Base-by-base conservation (phyloP, 768 basidiomycete genomes). In the Podaxis pistillaris region DNA sequence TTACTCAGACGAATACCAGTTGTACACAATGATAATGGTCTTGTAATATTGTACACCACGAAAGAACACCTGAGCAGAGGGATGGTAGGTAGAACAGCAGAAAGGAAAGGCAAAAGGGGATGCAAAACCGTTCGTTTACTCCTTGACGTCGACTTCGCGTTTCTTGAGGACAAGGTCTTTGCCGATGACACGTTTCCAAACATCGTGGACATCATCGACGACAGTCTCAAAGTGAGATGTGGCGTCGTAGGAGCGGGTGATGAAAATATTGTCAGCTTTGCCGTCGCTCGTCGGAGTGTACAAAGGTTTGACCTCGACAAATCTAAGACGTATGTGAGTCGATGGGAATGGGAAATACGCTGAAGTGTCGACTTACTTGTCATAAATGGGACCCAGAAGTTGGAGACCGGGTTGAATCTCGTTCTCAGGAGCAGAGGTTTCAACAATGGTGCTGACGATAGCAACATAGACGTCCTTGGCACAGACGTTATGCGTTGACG, bases 181-280 rank as follows among this genome's bases (percentile, higher is more conserved):
- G 55, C 91, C 94, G 2, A 83, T 81, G 58, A 96, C 87, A 59
- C 96, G 83, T 80, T 90, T 88, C 94, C 94, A 99, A 46, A 98
- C 93, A 75, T 98, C 92, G 64, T 91, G 89, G 40, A 99, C 97
- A 64, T 99, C 96, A 56, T 98, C 94, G 26, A 96, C 94, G 52
- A 98, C 96, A 28, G 94, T 97, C 82, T 99, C 97, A 74, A 99
- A 98, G 79, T 99, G 97, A 30, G 93, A 95, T 11, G 97, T 98
- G 7, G 97, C 96, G 73, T 99, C 97, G 77, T 98, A 99, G 15
- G 95, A 97, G 60, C 90, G 90, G 59, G 97, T 99, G 78, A 99
- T 88, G 81, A 92, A 99, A 73, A 99, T 93, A 73, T 94, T 91
- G 80, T 99, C 96, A 50, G 79, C 76, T 64, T 84, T 72, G 62